These are phyloP conservation scores for Russula virescens DNA, from an alignment of 768 basidiomycete genomes.

Conservation along the genomic window DNA sequence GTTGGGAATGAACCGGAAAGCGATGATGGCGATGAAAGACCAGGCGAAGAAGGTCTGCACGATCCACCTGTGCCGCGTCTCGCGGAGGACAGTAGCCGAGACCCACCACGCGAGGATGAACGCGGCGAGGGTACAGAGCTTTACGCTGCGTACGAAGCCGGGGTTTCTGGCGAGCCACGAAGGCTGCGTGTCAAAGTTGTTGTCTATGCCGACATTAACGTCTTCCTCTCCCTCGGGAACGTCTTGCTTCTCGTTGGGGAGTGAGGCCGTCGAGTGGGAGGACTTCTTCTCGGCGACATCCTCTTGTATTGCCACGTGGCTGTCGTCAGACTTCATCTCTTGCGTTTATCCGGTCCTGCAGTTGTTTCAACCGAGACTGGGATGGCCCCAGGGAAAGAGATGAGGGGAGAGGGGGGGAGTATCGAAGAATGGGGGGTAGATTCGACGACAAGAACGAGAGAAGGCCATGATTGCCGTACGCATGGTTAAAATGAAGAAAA, in stretches of 20 bases:
- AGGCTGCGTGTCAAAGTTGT: neutral
- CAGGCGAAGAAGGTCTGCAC: constrained; percentile 79
- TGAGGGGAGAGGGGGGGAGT: neutral
- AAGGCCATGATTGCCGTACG: neutral
- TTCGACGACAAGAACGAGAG: neutral
- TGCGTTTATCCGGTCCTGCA: neutral
- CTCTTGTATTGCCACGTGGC: neutral
- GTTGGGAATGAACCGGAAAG: constrained; percentile 80
- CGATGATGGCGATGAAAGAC: constrained; percentile 74
- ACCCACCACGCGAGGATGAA: constrained; percentile 86
- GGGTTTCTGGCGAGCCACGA: constrained; percentile 22
- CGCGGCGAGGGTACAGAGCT: constrained; percentile 47
- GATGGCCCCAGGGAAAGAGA: neutral
- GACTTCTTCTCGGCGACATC: constrained; percentile 23
- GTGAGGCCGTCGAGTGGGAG: constrained; percentile 26
- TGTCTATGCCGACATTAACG: constrained; percentile 11
- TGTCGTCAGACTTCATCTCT: neutral
- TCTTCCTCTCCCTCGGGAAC: constrained; percentile 2
- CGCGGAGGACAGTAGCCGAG: constrained; percentile 58
- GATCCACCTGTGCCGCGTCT: constrained; percentile 77
- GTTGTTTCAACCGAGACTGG: neutral
- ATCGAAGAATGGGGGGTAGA: neutral
- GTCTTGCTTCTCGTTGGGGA: constrained; percentile 28
- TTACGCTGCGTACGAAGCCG: constrained; percentile 27
- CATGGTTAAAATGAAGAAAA: neutral